These are phyloP conservation scores for Crithidia sp. DNA, from an alignment of 208 protist species.

Conservation along the genomic window DNA sequence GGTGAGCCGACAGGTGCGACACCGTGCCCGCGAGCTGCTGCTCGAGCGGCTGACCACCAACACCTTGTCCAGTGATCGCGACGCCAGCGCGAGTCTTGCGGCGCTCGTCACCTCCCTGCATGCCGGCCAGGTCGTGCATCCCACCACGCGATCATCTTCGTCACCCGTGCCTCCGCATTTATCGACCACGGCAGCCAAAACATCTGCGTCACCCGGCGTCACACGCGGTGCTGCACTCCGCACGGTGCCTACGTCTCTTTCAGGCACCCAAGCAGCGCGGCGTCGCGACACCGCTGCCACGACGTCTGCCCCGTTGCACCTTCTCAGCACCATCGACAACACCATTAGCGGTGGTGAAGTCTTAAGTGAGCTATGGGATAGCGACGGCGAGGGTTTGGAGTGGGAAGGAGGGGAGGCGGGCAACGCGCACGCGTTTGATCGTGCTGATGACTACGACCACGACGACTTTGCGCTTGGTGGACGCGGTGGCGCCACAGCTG, in stretches of 20 bases:
- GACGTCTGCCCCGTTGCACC: no score
- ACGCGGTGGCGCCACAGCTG: neutral
- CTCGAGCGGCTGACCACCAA: conserved; percentile 17
- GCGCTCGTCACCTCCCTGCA: conserved; percentile 18
- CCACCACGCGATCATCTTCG: no score
- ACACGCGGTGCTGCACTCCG: no score
- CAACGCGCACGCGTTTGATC: no score
- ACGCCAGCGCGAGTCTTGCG: conserved; percentile 8
- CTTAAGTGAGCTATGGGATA: neutral
- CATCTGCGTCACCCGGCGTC: no score
- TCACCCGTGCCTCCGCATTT: no score
- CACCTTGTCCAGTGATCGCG: conserved; percentile 24
- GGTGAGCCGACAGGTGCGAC: neutral
- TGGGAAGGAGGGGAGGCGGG: neutral
- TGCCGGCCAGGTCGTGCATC: neutral
- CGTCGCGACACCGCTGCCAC: no score
- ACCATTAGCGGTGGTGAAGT: no score
- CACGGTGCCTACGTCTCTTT: no score
- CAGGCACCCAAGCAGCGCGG: no score
- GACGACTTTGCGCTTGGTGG: conserved; percentile 10
- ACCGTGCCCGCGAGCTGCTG: conserved; percentile 13
- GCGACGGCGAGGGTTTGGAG: neutral
- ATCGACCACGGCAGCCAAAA: no score
- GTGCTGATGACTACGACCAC: neutral
- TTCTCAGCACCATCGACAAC: no score